Base-by-base conservation (phyloP, 2,329 filamentous ascomycete genomes). In the Camptophora hylomeconis region DNA sequence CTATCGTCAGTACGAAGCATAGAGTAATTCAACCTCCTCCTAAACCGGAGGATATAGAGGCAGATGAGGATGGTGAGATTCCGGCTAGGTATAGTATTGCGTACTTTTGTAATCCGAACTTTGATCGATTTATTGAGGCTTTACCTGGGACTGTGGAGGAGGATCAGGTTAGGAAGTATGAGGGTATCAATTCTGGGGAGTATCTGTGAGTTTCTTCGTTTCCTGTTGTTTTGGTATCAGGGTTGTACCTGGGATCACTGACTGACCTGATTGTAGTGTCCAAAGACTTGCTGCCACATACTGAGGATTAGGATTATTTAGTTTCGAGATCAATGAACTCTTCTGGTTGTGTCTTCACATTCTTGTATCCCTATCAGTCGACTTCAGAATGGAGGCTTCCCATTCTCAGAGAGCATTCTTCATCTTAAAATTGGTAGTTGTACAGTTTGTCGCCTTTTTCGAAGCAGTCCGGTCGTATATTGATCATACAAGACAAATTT, bases 21-120 rank as follows among this genome's bases (percentile, higher is more conserved):
- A 73, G 84, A 7, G 86, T 94, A 1, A 80, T 94, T 4, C 80
- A 93, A 57, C 86, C 86, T 2, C 80, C 81, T 1, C 45, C 50
- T 4, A 51, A 50, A 7, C 50, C 55, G 1, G 59, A 62, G 10
- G 65, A 63, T 3, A 60, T 58, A 3, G 58, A 56, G 5, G 65
- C 64, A 10, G 56, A 61, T 20, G 14, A 43, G 43, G 56, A 63
- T 24, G 37, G 44, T 4, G 43, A 46, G 1, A 53, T 24, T 13
- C 14, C 12, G 22, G 65, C 82, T 1, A 65, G 80, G 20, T 94
- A 94, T 49, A 87, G 79, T 45, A 77, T 94, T 48, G 86, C 84
- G 44, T 94, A 92, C 57, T 92, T 92, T 51, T 92, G 83, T 61
- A 87, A 92, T 44, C 82, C 83, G 6, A 84, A 92, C 48, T 78